A percentile compares a stretch with the other conserved stretches of the same genome.
Evolutionary conservation across 2,329 filamentous ascomycete genomes (phyloP).

Genomic region (Penicillium palitans): DNA sequence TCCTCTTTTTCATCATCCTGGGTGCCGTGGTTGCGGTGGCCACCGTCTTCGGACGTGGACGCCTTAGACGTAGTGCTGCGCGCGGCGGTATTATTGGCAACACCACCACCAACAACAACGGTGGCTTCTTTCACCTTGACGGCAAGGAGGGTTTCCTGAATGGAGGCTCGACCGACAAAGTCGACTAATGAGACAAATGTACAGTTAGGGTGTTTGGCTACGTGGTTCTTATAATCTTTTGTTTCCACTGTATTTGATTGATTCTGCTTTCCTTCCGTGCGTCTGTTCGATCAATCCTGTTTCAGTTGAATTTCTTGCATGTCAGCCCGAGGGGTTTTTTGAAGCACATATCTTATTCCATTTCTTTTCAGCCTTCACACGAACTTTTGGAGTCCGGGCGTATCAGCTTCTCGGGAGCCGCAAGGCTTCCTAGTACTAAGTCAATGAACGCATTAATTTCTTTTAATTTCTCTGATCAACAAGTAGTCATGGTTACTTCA

Average conservation of each 20-base stretch:
- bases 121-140: conserved; percentile 51
- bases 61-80: conserved; percentile 29
- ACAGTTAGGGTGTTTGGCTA: conserved; percentile 34
- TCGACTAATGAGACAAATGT: conserved; percentile 44
- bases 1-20: conserved; percentile 44
- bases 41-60: conserved; percentile 37
- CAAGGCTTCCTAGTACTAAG: neutral
- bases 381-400: conserved; percentile 1
- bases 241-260: conserved; percentile 27
- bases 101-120: conserved; percentile 29
- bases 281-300: conserved; percentile 7
- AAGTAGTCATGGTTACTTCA: neutral
- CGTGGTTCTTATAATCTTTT: conserved; percentile 25
- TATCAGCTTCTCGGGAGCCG: neutral
- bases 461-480: neutral
- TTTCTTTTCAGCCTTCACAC: conserved; percentile 7
- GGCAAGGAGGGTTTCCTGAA: conserved; percentile 50
- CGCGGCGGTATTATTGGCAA: conserved; percentile 41
- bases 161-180: conserved; percentile 47
- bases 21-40: conserved; percentile 37
- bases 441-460: conserved; percentile 1
- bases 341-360: conserved; percentile 24
- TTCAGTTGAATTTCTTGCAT: conserved; percentile 22
- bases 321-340: conserved; percentile 18
- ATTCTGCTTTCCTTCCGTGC: conserved; percentile 18